Conservation (phyloP, 75 land plant genomes). For the Pinus taeda region DNA sequence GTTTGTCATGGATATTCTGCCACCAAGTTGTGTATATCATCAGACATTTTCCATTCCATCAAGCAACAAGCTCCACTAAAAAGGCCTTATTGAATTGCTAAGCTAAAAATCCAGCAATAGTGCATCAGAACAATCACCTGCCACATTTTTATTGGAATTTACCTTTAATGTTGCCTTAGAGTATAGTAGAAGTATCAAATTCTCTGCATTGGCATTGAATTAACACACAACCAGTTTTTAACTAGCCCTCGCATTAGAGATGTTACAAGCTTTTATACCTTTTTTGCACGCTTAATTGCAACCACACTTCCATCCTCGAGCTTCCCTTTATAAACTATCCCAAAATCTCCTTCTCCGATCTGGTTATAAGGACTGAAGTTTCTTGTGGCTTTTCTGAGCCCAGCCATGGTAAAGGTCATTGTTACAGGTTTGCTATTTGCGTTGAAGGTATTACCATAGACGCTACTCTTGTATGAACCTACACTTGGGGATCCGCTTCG, state of each 20-base stretch:
- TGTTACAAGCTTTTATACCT: slow-evolving; percentile 16
- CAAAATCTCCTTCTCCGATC: slow-evolving; percentile 80
- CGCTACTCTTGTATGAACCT: neutral
- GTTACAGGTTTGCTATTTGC: neutral
- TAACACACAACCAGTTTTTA: neutral
- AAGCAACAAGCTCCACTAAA: neutral
- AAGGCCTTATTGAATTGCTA: neutral
- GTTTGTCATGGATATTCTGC: slow-evolving; percentile 74
- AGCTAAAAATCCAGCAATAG: neutral
- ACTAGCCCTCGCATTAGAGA: neutral
- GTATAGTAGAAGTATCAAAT: neutral
- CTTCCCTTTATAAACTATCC: slow-evolving; percentile 72
- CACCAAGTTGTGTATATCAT: neutral
- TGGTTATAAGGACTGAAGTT: slow-evolving; percentile 52
- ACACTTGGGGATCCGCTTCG: neutral
- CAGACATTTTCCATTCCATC: neutral
- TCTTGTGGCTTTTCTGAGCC: slow-evolving; percentile 55
- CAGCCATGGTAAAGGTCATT: slow-evolving; percentile 44
- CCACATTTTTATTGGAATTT: neutral
- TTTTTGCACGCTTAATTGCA: slow-evolving; percentile 81
- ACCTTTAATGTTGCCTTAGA: neutral
- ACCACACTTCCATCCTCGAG: slow-evolving; percentile 71
- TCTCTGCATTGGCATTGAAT: neutral
- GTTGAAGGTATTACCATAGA: neutral
- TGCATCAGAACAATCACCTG: too few species aligned